Conservation (phyloP, 352 stramenopile genomes). For the Globisporangium viniferum region DNA sequence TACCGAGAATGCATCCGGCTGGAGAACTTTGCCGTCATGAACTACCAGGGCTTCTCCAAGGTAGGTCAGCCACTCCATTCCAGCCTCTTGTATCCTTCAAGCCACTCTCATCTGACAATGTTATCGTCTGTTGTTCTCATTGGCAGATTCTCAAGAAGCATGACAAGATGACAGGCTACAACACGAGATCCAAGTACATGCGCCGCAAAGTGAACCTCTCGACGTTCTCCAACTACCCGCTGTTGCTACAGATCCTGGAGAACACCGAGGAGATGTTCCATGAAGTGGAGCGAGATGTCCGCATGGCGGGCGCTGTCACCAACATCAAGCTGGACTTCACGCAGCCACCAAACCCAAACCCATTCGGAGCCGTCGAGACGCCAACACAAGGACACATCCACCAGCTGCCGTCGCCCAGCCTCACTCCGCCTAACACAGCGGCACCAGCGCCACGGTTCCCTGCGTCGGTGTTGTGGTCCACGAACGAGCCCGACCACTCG, state of each 20-base stretch:
- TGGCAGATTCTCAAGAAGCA: slow-evolving; percentile 78
- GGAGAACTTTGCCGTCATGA: slow-evolving; percentile 83
- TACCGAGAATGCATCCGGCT: slow-evolving; percentile 79
- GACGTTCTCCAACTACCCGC: slow-evolving; percentile 74
- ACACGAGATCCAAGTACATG: slow-evolving; percentile 86
- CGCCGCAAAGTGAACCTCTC: slow-evolving; percentile 76
- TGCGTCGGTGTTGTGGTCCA: slow-evolving; percentile 43
- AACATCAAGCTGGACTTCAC: slow-evolving; percentile 57
- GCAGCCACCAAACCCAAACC: slow-evolving; percentile 13
- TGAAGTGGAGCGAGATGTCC: slow-evolving; percentile 56
- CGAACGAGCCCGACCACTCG: slow-evolving; percentile 23
- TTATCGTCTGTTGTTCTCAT: background rate
- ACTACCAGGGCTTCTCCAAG: slow-evolving; percentile 86
- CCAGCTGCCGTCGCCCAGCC: slow-evolving; percentile 38
- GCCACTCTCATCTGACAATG: background rate
- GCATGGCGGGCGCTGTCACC: slow-evolving; percentile 47
- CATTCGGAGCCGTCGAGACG: slow-evolving; percentile 23
- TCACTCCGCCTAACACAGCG: slow-evolving; percentile 43
- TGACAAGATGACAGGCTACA: slow-evolving; percentile 84
- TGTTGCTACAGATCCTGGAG: slow-evolving; percentile 68
- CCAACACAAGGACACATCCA: slow-evolving; percentile 29
- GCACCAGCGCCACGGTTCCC: slow-evolving; percentile 37
- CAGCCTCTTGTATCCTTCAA: background rate
- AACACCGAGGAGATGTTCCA: slow-evolving; percentile 81
- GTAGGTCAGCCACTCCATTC: slow-evolving; percentile 15